Base-by-base conservation (phyloP, 148 eudicot genomes). In the Agrostemma githago region DNA sequence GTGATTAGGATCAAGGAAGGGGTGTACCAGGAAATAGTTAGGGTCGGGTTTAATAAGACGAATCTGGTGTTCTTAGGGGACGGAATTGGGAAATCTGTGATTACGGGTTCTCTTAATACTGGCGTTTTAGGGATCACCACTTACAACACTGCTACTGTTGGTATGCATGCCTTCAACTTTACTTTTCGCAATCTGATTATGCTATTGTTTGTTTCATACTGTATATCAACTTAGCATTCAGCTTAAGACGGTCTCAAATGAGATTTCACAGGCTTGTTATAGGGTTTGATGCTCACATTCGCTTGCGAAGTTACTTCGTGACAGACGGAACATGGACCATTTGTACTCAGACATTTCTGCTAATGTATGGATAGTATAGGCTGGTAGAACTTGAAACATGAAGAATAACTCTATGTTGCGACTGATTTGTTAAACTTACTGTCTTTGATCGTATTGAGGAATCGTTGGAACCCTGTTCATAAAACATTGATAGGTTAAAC, bases 1-100 rank as follows among this genome's bases (percentile, higher is more conserved):
- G 96, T 93, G 83, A 83, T 92, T 8, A 56, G 72, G 74, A 89
- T 93, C 6, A 84, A 82, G 77, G 90, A 86, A 54, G 98, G 98
- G 65, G 84, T 90, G 15, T 93, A 90, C 43, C 87, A 86, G 74
- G 98, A 93, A 75, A 88, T 73, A 6, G 93, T 93, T 11, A 75
- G 93, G 82, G 94, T 89, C 8, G 84, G 84, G 46, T 72, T 89
- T 17, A 82, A 86, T 78, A 89, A 89, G 82, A 88, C 11, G 83
- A 90, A 90, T 82, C 48, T 73, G 41, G 16, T 59, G 68, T 41
- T 10, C 2, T 16, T 73, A 0, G 76, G 76, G 0, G 19, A 17
- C 46, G 56, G 71, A 43, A 44, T 43, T 15, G 56, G 34, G 9
- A 68, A 43, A 26, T 11, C 71, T 2, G 44, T 42, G 2, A 44